Evolutionary conservation across 768 basidiomycete species (phyloP), one percentile per base, ranked within the genome.

Genomic region (Boletellus sp.): DNA sequence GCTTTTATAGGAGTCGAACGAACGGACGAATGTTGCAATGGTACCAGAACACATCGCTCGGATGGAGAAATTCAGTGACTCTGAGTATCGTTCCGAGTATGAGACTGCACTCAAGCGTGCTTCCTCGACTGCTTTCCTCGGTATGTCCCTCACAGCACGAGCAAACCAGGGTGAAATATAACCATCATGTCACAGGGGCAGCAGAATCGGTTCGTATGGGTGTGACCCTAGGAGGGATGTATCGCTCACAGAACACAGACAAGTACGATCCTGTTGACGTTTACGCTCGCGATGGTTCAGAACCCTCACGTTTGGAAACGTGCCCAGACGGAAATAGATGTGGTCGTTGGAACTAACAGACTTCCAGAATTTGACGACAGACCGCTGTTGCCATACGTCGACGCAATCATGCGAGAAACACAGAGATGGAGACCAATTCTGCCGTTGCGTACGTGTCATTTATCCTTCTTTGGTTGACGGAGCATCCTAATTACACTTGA

Each of bases 41-140:
- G 47, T 59, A 10, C n/a, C 54, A 7, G 56, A 60, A 19, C 51
- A 47, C 26, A 43, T 60, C 15, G 17, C 17, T 36, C 54, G 49
- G 1, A 62, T 59, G 60, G 35, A 57, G 16, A 24, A 28, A 10
- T 22, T 56, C 24, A 55, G 52, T n/a, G 45, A 38, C 13, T 22
- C 37, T 3, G n/a, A n/a, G n/a, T 13, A 39, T 4, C 47, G 42
- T 6, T 35, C 51, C 13, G 20, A 50, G 13, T 53, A 57, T 6
- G 45, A 48, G 4, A 34, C 3, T 4, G 34, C 48, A n/a, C 42
- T 54, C 36, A 59, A 56, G 17, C 13, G 45, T 7, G 35, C 58
- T 2, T 31, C 58, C 15, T 15, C 31, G 7, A 47, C 48, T 17
- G 51, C 59, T 22, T 42, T 60, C 20, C 9, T 50, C 0, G 52